Conservation (phyloP, 2,329 filamentous ascomycete species). For the Stagonosporopsis cucurbitacearum region DNA sequence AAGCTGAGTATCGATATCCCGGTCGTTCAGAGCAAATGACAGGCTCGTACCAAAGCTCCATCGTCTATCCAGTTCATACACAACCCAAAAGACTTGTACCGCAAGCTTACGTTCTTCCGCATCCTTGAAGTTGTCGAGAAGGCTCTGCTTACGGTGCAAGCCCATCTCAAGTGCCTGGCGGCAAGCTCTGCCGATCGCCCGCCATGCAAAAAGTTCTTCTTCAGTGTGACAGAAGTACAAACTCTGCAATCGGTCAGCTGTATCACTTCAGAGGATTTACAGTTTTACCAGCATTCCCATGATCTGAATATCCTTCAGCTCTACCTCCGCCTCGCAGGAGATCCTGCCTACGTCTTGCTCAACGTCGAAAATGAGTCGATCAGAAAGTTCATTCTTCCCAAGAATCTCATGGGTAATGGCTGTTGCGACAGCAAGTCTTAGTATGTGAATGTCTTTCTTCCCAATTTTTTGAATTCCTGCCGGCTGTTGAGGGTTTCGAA, state of each 20-base stretch:
- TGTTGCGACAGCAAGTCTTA: slow-evolving; percentile 26
- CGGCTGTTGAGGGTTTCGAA: slow-evolving; percentile 3
- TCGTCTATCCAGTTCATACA: slow-evolving; percentile 30
- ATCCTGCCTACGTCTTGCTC: slow-evolving; percentile 25
- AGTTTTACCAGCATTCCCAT: slow-evolving; percentile 24
- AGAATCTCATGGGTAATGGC: slow-evolving; percentile 24
- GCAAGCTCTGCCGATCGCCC: slow-evolving; percentile 27
- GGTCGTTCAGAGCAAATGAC: slow-evolving; percentile 28
- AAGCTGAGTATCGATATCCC: slow-evolving; percentile 29
- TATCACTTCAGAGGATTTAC: too few species aligned
- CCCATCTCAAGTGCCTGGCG: slow-evolving; percentile 31
- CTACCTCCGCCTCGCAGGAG: slow-evolving; percentile 18
- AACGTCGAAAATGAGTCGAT: slow-evolving; percentile 20
- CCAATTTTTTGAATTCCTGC: neutral
- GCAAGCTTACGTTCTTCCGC: slow-evolving; percentile 19
- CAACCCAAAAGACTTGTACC: slow-evolving; percentile 28
- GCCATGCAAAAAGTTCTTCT: slow-evolving; percentile 30
- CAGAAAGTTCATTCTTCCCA: slow-evolving; percentile 24
- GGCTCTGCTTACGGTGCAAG: slow-evolving; percentile 27
- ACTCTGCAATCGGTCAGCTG: slow-evolving; percentile 9
- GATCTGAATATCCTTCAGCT: slow-evolving; percentile 31
- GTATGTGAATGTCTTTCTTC: slow-evolving; percentile 25
- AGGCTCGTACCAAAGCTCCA: slow-evolving; percentile 34
- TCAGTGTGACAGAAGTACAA: slow-evolving; percentile 29
- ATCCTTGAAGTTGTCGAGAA: slow-evolving; percentile 27